Conservation (phyloP, 176 grass and related monocot species). For the Thinopyrum elongatum region DNA sequence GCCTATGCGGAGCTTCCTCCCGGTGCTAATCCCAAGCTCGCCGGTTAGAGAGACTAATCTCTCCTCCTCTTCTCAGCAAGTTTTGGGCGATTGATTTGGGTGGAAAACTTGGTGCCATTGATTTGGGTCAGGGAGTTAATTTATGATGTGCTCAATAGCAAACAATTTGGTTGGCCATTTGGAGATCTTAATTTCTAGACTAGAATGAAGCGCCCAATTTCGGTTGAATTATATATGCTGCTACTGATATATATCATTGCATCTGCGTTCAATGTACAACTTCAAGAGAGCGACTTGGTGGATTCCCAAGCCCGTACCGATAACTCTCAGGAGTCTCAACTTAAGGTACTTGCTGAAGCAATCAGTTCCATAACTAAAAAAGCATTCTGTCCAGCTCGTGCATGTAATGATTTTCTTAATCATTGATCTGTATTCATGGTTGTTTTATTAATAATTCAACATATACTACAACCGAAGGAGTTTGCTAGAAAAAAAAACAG, state of each 20-base stretch:
- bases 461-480: not conserved
- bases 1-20: too few species aligned
- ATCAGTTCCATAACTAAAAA: too few species aligned
- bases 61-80: not conserved
- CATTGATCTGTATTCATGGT: not conserved
- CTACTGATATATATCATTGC: not conserved
- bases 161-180: too few species aligned
- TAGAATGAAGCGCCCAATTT: too few species aligned
- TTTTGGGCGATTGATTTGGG: too few species aligned
- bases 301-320: slow-evolving; percentile 26
- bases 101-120: not conserved
- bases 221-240: not conserved
- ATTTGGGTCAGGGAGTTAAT: too few species aligned
- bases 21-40: too few species aligned
- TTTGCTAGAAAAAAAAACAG: too few species aligned
- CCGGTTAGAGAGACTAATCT: not conserved
- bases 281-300: slow-evolving; percentile 25
- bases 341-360: slow-evolving; percentile 34
- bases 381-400: too few species aligned
- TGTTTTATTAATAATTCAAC: not conserved
- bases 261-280: slow-evolving; percentile 25
- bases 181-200: too few species aligned
- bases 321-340: slow-evolving; percentile 19
- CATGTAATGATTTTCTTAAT: too few species aligned
- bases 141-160: too few species aligned